Evolutionary conservation across 1,284 basidiomycete genomes (phyloP).

Genomic region (Sphaerobolus stellatus): DNA sequence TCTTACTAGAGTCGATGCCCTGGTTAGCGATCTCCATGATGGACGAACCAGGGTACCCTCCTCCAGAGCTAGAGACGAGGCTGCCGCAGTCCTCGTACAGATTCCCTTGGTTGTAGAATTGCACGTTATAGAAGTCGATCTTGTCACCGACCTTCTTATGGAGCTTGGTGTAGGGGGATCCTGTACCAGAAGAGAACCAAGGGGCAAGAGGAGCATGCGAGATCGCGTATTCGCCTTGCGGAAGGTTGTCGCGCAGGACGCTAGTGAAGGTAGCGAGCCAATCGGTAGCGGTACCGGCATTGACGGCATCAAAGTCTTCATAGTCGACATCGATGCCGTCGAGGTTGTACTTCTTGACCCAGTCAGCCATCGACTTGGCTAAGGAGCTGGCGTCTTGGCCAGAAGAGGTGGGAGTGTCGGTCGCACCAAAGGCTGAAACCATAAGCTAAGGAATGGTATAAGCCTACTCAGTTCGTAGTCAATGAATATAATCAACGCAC

Average conservation of each 20-base stretch:
- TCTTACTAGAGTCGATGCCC: slow-evolving; percentile 23
- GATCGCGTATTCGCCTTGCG: slow-evolving; percentile 34
- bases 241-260: slow-evolving; percentile 6
- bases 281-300: slow-evolving; percentile 17
- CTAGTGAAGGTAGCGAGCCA: slow-evolving; percentile 11
- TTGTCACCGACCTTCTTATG: slow-evolving; percentile 17
- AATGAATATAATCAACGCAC: neutral
- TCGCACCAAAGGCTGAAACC: slow-evolving; percentile 28
- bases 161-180: slow-evolving; percentile 12
- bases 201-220: slow-evolving; percentile 40
- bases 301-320: slow-evolving; percentile 28
- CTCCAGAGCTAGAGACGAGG: neutral
- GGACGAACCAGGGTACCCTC: slow-evolving; percentile 14
- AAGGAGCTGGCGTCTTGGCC: slow-evolving; percentile 17
- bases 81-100: neutral
- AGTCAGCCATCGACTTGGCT: slow-evolving; percentile 18
- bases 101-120: neutral
- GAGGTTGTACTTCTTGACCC: slow-evolving; percentile 28
- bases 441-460: slow-evolving; percentile 11
- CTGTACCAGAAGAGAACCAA: slow-evolving; percentile 17
- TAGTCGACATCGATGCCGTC: slow-evolving; percentile 38
- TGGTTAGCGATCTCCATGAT: slow-evolving; percentile 24
- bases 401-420: slow-evolving; percentile 23
- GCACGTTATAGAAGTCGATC: slow-evolving; percentile 16
- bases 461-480: neutral